A percentile compares a stretch with the other conserved stretches of the same genome.
Conservation (phyloP, 129 eudicot genomes). For the Flaveria linearis region DNA sequence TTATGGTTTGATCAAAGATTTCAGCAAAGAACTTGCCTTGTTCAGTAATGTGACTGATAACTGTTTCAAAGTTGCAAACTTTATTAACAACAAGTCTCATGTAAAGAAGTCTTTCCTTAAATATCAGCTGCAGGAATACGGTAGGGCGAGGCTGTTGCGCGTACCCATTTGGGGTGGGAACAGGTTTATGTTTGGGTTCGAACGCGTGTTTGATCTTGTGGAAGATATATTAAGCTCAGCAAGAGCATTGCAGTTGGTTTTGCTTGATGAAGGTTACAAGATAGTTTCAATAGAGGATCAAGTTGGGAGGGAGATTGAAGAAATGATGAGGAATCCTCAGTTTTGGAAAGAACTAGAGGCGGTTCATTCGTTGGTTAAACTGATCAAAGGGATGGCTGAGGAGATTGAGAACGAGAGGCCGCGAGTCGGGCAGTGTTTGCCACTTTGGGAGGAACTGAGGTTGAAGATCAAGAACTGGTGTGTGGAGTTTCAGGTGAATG, state of each 20-base stretch:
- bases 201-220: conserved; percentile 48
- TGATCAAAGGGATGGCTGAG: conserved; percentile 54
- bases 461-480: conserved; percentile 70
- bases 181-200: conserved; percentile 39
- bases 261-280: conserved; percentile 70
- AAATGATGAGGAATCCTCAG: conserved; percentile 62
- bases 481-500: conserved; percentile 55
- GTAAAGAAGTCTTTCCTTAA: conserved; percentile 61
- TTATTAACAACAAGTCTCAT: conserved; percentile 55
- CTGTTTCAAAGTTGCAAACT: conserved; percentile 61
- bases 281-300: conserved; percentile 58
- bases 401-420: conserved; percentile 73
- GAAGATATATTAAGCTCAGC: conserved; percentile 73
- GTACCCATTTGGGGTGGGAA: conserved; percentile 44
- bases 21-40: conserved; percentile 68
- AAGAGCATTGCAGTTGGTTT: conserved; percentile 66
- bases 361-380: conserved; percentile 58
- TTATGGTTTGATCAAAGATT: conserved; percentile 65
- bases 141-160: conserved; percentile 53
- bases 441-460: conserved; percentile 81
- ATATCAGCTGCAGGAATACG: conserved; percentile 71
- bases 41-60: conserved; percentile 65
- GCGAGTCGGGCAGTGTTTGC: conserved; percentile 77
- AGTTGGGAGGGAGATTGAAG: conserved; percentile 66
- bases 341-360: conserved; percentile 86